Base-by-base conservation (phyloP, 257 asterid species). In the Fraxinus pennsylvanica region DNA sequence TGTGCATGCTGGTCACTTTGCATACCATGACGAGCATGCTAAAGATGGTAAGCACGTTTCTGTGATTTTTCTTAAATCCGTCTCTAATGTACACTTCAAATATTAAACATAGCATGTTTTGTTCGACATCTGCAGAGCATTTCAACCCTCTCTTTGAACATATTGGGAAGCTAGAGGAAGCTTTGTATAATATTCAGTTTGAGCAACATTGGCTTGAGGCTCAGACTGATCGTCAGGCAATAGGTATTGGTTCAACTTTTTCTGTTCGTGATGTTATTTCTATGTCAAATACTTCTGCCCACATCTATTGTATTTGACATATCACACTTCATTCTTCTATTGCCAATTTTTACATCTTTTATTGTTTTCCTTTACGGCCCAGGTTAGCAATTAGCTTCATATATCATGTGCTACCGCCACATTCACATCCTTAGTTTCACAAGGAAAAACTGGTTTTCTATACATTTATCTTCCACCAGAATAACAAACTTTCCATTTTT, bases 121-220 rank as follows among this genome's bases (percentile, higher is more conserved):
- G 52, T 61, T 27, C 85, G 77, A 71, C 67, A 29, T 74, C 14
- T 69, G 86, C 92, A 92, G 99, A 94, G 87, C 99, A 91, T 82
- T 90, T 92, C 88, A 89, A 92, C 72, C 99, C 99, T 13, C 88
- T 94, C 74, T 91, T 91, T 80, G 99, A 94, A 87, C 96, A 94
- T 82, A 94, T 92, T 71, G 92, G 96, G 32, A 91, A 92, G 84
- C 66, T 57, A 57, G 66, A 21, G 66, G 66, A 57, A 57, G 25
- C 66, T 57, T 57, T 19, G 66, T 57, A 92, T 87, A 90, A 92
- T 78, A 89, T 94, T 83, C 97, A 94, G 82, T 94, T 90, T 76
- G 97, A 94, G 87, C 99, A 94, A 86, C 99, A 94, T 80, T 94
- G 99, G 97, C 89, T 94, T 8, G 97, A 94, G 87, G 97, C 97